Evolutionary conservation across 2,329 filamentous ascomycete species (phyloP).

Genomic region (Pseudocercospora vitis): DNA sequence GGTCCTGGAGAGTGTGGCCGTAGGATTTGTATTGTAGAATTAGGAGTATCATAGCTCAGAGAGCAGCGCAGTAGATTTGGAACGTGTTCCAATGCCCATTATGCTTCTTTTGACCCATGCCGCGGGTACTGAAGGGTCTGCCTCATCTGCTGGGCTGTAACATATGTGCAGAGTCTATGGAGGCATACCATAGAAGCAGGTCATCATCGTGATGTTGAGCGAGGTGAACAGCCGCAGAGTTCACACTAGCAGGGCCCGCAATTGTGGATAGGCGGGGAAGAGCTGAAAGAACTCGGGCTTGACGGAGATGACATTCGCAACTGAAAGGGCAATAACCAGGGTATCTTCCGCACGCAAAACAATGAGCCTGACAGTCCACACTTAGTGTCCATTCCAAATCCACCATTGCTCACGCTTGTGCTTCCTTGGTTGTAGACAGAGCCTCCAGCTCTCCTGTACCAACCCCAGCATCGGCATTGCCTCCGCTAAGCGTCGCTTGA

Average conservation of each 20-base stretch:
- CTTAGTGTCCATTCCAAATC: neutral
- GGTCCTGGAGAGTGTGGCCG: neutral
- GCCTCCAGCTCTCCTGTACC: neutral
- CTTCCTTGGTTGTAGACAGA: neutral
- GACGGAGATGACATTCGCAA: too few species aligned
- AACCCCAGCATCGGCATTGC: neutral
- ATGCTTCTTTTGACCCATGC: too few species aligned
- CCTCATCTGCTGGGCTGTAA: too few species aligned
- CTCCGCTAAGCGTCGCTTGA: constrained; percentile 20
- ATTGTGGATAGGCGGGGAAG: neutral
- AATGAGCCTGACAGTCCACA: neutral
- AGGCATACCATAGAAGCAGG: neutral
- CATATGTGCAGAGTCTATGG: neutral
- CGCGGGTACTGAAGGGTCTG: too few species aligned
- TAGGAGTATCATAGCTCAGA: too few species aligned
- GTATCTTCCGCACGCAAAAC: constrained; percentile 1
- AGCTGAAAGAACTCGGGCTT: neutral
- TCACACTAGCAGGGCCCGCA: neutral
- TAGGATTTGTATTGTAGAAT: neutral
- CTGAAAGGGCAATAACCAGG: neutral
- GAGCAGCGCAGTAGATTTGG: too few species aligned
- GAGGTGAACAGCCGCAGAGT: neutral
- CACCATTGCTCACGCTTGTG: neutral
- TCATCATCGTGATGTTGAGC: neutral
- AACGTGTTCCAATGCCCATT: too few species aligned